Evolutionary conservation across 768 basidiomycete genomes (phyloP).

Genomic region (Chalciporus pseudorubinellus): DNA sequence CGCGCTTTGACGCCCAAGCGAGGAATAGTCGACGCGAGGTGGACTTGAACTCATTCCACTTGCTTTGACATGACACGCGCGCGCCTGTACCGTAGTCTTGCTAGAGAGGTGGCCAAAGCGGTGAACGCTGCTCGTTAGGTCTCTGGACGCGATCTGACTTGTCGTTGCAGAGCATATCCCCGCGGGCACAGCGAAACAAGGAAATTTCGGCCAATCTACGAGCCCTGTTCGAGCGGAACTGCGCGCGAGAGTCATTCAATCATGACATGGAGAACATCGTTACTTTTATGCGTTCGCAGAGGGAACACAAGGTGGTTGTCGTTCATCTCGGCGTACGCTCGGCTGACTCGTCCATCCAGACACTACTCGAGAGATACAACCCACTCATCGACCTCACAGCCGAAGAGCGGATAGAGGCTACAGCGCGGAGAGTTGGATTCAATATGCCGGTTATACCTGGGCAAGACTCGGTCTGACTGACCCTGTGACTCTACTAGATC

Average conservation of each 20-base stretch:
- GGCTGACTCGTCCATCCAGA: constrained; percentile 39
- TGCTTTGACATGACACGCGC: constrained; percentile 26
- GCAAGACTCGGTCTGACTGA: constrained; percentile 7
- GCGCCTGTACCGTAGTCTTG: constrained; percentile 29
- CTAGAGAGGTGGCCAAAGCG: constrained; percentile 30
- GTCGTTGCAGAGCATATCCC: constrained; percentile 36
- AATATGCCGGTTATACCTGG: constrained; percentile 62
- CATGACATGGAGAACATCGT: constrained; percentile 57
- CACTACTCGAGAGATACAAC: constrained; percentile 83
- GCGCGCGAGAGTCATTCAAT: constrained; percentile 28
- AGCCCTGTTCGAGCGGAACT: constrained; percentile 45
- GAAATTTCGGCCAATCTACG: constrained; percentile 53
- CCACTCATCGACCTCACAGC: constrained; percentile 75
- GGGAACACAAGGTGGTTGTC: constrained; percentile 67
- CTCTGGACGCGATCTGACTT: not conserved
- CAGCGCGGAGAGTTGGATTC: constrained; percentile 83
- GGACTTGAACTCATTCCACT: not conserved
- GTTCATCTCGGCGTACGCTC: not conserved
- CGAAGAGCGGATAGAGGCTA: constrained; percentile 79
- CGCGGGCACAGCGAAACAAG: constrained; percentile 38
- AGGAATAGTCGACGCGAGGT: not conserved
- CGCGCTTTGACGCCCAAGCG: not conserved
- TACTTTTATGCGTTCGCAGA: constrained; percentile 69
- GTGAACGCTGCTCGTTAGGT: constrained; percentile 6
- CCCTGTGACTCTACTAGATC: not conserved